phyloP scores from a whole-genome alignment of 1,284 basidiomycete species.

The Heliocybe sulcata region DNA sequence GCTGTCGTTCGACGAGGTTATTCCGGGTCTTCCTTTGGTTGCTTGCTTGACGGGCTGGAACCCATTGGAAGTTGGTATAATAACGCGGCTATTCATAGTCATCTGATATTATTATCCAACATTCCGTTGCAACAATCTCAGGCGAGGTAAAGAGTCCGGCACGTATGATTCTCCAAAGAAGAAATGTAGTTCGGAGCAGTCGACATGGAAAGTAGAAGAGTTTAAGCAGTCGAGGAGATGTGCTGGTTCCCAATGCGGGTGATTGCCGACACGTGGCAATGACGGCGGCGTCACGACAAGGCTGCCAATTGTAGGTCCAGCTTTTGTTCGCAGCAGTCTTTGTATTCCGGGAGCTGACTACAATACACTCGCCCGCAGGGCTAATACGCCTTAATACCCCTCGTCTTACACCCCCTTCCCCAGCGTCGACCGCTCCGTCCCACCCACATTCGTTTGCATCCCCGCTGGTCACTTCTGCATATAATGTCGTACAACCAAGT shows the following conservation, averaged over 20 bases:
- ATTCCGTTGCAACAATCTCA: no score
- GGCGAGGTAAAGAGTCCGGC: no score
- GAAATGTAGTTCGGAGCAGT: no score
- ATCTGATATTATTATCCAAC: not conserved
- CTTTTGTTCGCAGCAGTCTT: not conserved
- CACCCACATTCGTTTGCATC: not conserved
- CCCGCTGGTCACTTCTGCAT: not conserved
- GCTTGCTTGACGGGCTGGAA: no score
- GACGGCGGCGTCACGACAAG: not conserved
- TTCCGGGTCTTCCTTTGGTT: not conserved
- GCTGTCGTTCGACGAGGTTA: not conserved
- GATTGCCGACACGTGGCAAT: not conserved
- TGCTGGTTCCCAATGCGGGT: not conserved
- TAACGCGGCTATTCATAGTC: not conserved
- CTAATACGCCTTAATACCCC: not conserved
- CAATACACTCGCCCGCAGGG: not conserved
- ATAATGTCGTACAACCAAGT: conserved; percentile 26
- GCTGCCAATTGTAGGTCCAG: not conserved
- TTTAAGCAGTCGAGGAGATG: no score
- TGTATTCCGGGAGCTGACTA: not conserved
- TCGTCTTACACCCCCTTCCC: not conserved
- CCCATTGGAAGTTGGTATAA: no score
- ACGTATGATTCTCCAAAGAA: no score
- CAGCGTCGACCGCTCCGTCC: not conserved
- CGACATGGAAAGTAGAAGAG: no score